Conservation (phyloP, 495 filamentous ascomycete species). For the Aspergillus olivimuriae region DNA sequence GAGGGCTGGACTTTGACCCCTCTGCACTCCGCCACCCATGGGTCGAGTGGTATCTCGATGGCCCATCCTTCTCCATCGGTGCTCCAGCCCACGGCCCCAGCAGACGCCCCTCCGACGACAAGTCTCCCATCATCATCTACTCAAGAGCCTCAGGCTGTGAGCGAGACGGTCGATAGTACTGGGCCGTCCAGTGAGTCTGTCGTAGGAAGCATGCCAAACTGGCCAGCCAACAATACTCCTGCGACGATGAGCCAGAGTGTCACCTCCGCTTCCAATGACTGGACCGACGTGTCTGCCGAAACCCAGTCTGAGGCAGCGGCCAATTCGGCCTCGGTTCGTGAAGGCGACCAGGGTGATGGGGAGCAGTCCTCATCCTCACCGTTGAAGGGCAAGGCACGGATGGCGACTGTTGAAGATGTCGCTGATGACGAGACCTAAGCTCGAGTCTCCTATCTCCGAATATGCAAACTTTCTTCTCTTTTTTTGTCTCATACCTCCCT, state of each 20-base stretch:
- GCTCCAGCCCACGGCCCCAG: no score
- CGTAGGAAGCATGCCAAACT: conserved; percentile 10
- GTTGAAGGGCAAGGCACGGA: conserved; percentile 41
- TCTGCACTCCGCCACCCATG: conserved; percentile 45
- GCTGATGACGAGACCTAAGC: conserved; percentile 32
- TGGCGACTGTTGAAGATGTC: conserved; percentile 44
- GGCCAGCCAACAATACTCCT: conserved; percentile 11
- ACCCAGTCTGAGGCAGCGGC: conserved; percentile 11
- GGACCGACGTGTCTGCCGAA: conserved; percentile 29
- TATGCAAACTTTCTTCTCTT: no score
- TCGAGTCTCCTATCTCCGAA: conserved; percentile 2
- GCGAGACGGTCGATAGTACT: background rate
- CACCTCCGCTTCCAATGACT: conserved; percentile 31
- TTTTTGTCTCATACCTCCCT: no score
- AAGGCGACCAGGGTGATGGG: conserved; percentile 4
- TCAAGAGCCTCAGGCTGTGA: background rate
- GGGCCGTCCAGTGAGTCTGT: background rate
- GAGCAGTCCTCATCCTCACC: conserved; percentile 11
- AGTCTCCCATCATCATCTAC: background rate
- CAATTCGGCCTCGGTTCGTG: conserved; percentile 1
- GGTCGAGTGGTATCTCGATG: conserved; percentile 1
- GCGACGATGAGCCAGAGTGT: conserved; percentile 12
- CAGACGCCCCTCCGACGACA: no score
- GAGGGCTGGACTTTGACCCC: conserved; percentile 71
- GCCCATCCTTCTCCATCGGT: no score